phyloP scores from a whole-genome alignment of 768 basidiomycete species.

The Tylopilus sp. region DNA sequence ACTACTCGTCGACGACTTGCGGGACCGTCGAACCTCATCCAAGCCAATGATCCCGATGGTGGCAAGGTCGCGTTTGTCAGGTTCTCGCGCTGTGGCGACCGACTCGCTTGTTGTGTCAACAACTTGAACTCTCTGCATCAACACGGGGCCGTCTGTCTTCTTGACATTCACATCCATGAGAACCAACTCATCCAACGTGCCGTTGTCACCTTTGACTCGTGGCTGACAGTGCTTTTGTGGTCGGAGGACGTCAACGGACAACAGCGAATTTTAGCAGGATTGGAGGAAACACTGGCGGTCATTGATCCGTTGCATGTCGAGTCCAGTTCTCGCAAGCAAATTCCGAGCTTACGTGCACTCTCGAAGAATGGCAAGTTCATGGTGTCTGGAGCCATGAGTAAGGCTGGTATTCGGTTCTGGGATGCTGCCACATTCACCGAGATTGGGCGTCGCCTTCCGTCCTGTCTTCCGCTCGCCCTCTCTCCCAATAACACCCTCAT shows the following conservation, averaged over 20 bases:
- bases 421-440: constrained; percentile 4
- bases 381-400: not conserved
- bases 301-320: not conserved
- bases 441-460: constrained; percentile 1
- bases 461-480: not conserved
- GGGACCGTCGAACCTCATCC: not conserved
- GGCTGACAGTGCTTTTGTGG: not conserved
- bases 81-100: not conserved
- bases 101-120: constrained; percentile 1
- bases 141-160: not conserved
- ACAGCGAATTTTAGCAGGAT: not conserved
- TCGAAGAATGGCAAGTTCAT: constrained; percentile 6
- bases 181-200: not conserved
- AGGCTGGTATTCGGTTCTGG: constrained; percentile 2
- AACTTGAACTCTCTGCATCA: not conserved
- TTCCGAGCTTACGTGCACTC: not conserved
- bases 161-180: not conserved
- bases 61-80: not conserved
- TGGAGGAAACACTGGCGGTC: not conserved
- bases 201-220: not conserved
- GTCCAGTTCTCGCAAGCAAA: not conserved
- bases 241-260: not conserved
- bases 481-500: constrained; percentile 5
- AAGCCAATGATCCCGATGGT: not conserved
- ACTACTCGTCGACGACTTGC: not conserved